Evolutionary conservation across 2,329 filamentous ascomycete genomes (phyloP).

Genomic region (Cladophialophora carrionii): DNA sequence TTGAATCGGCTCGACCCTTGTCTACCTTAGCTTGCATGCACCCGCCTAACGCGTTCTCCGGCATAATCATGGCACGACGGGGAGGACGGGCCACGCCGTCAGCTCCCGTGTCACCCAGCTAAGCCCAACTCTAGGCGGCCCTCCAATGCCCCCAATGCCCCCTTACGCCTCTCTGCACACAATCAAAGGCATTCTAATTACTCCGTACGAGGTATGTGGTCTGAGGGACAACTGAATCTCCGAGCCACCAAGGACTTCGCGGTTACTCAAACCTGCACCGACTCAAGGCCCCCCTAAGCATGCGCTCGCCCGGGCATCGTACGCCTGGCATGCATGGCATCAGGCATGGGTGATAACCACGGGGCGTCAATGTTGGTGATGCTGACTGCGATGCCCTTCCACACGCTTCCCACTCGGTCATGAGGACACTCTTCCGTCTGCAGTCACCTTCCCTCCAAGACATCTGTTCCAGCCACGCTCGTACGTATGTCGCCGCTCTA

Average conservation of each 20-base stretch:
- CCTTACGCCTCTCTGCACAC: not conserved
- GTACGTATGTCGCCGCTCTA: not conserved
- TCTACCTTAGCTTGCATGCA: not conserved
- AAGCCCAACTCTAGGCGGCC: slow-evolving; percentile 12
- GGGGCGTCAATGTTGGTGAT: not conserved
- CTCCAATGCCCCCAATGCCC: not conserved
- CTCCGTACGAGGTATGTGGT: no score
- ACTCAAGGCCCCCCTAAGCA: not conserved
- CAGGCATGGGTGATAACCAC: not conserved
- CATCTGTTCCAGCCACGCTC: not conserved
- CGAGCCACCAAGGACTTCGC: not conserved
- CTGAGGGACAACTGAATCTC: not conserved
- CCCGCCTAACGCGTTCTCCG: not conserved
- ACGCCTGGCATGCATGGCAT: slow-evolving; percentile 2
- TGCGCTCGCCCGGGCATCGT: not conserved
- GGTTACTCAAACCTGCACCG: not conserved
- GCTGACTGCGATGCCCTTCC: slow-evolving; percentile 12
- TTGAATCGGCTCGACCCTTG: slow-evolving; percentile 4
- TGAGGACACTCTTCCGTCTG: slow-evolving; percentile 14
- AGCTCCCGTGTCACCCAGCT: slow-evolving; percentile 16
- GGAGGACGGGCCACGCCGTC: slow-evolving; percentile 11
- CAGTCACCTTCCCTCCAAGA: slow-evolving; percentile 6
- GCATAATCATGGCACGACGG: slow-evolving; percentile 5
- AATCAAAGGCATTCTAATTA: not conserved
- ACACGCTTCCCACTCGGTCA: slow-evolving; percentile 7